Evolutionary conservation across 2,329 filamentous ascomycete genomes (phyloP).

Genomic region (Fusarium longipes): DNA sequence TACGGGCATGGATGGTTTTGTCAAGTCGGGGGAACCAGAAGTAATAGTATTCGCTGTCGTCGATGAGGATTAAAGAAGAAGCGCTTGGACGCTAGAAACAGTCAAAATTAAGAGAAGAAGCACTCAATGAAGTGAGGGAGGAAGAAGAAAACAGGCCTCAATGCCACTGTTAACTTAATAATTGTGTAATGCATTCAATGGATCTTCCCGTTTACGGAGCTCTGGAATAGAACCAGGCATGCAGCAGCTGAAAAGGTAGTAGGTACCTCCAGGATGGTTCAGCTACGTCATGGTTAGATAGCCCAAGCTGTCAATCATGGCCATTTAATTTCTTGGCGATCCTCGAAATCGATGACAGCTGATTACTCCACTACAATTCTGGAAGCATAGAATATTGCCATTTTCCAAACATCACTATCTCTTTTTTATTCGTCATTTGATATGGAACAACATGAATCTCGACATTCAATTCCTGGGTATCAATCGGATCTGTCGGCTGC

Average conservation of each 20-base stretch:
- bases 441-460: neutral
- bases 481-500: slow-evolving; percentile 28
- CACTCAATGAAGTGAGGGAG: slow-evolving; percentile 18
- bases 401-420: slow-evolving; percentile 6
- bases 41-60: slow-evolving; percentile 10
- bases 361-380: slow-evolving; percentile 31
- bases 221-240: slow-evolving; percentile 18
- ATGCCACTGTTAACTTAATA: neutral
- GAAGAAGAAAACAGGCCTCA: neutral
- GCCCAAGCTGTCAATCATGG: slow-evolving; percentile 16
- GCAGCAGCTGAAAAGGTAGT: slow-evolving; percentile 3
- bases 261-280: slow-evolving; percentile 10
- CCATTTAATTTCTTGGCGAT: slow-evolving; percentile 35
- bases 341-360: slow-evolving; percentile 30
- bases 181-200: slow-evolving; percentile 31
- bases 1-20: slow-evolving; percentile 41
- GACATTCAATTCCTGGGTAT: neutral
- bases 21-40: neutral
- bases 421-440: slow-evolving; percentile 13
- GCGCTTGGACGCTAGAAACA: slow-evolving; percentile 13
- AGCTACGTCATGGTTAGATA: slow-evolving; percentile 32
- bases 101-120: slow-evolving; percentile 7
- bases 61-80: neutral
- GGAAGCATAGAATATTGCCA: slow-evolving; percentile 1
- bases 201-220: slow-evolving; percentile 35